Percentiles rank a stretch among this genome's conserved stretches.
Conservation (phyloP, 108 stramenopile genomes). For the Nannochloropsis granulata region DNA sequence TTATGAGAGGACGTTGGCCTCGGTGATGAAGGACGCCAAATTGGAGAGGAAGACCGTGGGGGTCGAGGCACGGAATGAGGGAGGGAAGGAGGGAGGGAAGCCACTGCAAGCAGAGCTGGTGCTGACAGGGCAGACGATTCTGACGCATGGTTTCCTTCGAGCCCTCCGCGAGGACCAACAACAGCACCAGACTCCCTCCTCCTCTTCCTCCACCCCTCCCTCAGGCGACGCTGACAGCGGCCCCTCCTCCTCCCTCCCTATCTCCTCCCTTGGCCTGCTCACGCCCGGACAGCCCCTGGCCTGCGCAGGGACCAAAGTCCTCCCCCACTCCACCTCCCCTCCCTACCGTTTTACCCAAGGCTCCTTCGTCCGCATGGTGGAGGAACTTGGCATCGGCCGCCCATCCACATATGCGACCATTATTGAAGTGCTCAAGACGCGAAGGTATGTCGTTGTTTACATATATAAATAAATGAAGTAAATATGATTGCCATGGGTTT, state of each 20-base stretch:
- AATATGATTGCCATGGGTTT: no score
- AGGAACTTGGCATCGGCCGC: constrained; percentile 55
- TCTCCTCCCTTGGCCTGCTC: not conserved
- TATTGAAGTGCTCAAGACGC: constrained; percentile 47
- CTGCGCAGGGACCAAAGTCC: constrained; percentile 1
- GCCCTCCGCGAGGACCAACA: constrained; percentile 5
- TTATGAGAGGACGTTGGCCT: constrained; percentile 48
- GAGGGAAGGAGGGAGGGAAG: not conserved
- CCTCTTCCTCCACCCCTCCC: not conserved
- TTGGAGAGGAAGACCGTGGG: constrained; percentile 22
- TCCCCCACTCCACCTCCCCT: constrained; percentile 34
- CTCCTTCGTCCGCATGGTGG: constrained; percentile 56
- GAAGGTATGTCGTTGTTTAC: constrained; percentile 2
- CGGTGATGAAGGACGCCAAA: constrained; percentile 45
- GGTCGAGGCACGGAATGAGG: not conserved
- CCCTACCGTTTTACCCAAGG: constrained; percentile 54
- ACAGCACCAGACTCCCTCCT: not conserved
- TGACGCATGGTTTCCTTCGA: not conserved
- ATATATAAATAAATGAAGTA: no score
- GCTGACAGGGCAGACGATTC: not conserved
- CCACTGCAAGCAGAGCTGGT: not conserved
- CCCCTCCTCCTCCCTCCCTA: not conserved
- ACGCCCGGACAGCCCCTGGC: constrained; percentile 41
- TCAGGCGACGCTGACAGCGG: no score
- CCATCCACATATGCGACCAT: constrained; percentile 59